Evolutionary conservation across 2,329 filamentous ascomycete genomes (phyloP), one percentile per base, ranked within the genome.

Genomic region (Cordyceps militaris): DNA sequence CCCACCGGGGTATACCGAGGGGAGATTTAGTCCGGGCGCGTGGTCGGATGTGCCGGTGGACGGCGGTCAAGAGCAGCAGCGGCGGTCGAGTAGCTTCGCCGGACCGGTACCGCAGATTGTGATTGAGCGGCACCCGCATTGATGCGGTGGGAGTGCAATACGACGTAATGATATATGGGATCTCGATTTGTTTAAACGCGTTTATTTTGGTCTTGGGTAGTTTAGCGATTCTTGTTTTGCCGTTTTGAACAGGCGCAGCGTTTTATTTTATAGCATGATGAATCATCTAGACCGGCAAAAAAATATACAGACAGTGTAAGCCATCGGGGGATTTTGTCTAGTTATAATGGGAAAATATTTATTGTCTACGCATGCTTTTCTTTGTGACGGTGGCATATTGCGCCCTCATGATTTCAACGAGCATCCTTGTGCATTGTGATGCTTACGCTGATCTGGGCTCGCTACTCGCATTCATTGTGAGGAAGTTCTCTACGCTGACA

Each of bases 1-100:
- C n/a, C 81, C 81, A 9, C 80, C 80, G 1, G 73, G 75, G 19
- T 83, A 83, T 62, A 69, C 76, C 0, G 76, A 76, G 26, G 43
- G 42, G n/a, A n/a, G n/a, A n/a, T n/a, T n/a, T n/a, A n/a, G n/a
- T n/a, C n/a, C n/a, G n/a, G n/a, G n/a, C n/a, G n/a, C n/a, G n/a
- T n/a, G n/a, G n/a, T n/a, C n/a, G n/a, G n/a, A n/a, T n/a, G n/a
- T n/a, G n/a, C n/a, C n/a, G n/a, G n/a, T n/a, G n/a, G n/a, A n/a
- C n/a, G n/a, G n/a, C n/a, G n/a, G n/a, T n/a, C n/a, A n/a, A n/a
- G n/a, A n/a, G n/a, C n/a, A n/a, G n/a, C 38, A 38, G 16, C 55
- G 26, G 16, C 34, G 24, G 19, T 38, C 50, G 5, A 28, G 38
- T 13, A 46, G 56, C 28, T 38, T 28, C 26, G 23, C 14, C 7